Conservation (phyloP, 371 early-diverging fungal genomes). For the Lichtheimia corymbifera region DNA sequence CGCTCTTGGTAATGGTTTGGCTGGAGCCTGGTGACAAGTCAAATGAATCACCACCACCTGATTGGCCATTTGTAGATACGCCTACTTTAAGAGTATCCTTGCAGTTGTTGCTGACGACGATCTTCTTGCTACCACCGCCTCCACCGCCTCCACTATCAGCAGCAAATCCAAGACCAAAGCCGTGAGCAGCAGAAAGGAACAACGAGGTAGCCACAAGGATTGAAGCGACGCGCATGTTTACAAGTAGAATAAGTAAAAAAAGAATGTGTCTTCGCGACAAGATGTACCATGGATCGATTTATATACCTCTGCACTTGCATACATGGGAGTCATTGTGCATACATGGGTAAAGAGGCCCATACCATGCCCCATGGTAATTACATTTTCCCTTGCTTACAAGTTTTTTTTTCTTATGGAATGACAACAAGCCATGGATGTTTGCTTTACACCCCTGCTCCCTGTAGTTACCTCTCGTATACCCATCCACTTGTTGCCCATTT, state of each 20-base stretch:
- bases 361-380: no score
- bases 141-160: constrained; percentile 5
- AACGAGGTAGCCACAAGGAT: constrained; percentile 1
- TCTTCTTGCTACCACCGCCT: constrained; percentile 17
- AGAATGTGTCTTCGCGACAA: background rate
- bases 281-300: background rate
- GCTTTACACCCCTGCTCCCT: no score
- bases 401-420: no score
- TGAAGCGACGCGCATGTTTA: background rate
- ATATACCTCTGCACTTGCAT: no score
- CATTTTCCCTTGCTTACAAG: no score
- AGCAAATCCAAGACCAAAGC: constrained; percentile 5
- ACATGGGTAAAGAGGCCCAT: no score
- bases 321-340: no score
- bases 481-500: no score
- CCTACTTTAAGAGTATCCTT: constrained; percentile 31
- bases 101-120: constrained; percentile 37
- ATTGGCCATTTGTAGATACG: constrained; percentile 40
- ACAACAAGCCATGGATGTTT: no score
- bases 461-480: no score
- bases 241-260: background rate
- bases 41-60: constrained; percentile 26
- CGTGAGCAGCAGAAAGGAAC: background rate
- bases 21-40: constrained; percentile 36
- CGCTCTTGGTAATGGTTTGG: constrained; percentile 29